Conservation (phyloP, 1,139 yeast species). For the Saccharomyces pastorianus region DNA sequence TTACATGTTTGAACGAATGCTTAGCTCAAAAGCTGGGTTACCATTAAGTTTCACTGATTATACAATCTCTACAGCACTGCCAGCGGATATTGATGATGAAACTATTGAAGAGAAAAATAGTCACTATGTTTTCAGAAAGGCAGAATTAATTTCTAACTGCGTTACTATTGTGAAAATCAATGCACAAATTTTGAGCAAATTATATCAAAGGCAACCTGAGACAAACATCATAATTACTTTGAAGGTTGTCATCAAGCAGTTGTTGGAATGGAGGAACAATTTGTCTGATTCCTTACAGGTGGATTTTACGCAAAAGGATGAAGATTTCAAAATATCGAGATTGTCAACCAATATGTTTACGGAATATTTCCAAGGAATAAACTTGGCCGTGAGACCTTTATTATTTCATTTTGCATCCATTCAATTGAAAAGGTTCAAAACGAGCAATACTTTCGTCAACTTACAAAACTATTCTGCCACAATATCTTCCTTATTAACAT, state of each 20-base stretch:
- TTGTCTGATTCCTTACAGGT: constrained; percentile 59
- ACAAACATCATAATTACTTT: constrained; percentile 67
- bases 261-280: constrained; percentile 62
- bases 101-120: constrained; percentile 51
- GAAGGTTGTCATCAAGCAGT: constrained; percentile 59
- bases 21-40: constrained; percentile 76
- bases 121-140: constrained; percentile 69
- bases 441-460: constrained; percentile 51
- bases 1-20: constrained; percentile 80
- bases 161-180: constrained; percentile 75
- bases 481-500: constrained; percentile 60
- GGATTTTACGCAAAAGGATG: constrained; percentile 48
- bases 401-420: constrained; percentile 71
- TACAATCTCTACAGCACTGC: constrained; percentile 67
- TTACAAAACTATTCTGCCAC: constrained; percentile 61
- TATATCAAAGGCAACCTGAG: constrained; percentile 71
- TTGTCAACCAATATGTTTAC: constrained; percentile 72
- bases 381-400: constrained; percentile 73
- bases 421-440: constrained; percentile 49
- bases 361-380: constrained; percentile 79
- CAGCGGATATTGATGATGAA: constrained; percentile 60
- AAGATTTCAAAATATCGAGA: constrained; percentile 47
- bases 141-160: constrained; percentile 71
- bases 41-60: constrained; percentile 75
- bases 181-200: constrained; percentile 60